Conservation (phyloP, 805 yeast genomes). For the Yamadazyma takamatsuzukensis region DNA sequence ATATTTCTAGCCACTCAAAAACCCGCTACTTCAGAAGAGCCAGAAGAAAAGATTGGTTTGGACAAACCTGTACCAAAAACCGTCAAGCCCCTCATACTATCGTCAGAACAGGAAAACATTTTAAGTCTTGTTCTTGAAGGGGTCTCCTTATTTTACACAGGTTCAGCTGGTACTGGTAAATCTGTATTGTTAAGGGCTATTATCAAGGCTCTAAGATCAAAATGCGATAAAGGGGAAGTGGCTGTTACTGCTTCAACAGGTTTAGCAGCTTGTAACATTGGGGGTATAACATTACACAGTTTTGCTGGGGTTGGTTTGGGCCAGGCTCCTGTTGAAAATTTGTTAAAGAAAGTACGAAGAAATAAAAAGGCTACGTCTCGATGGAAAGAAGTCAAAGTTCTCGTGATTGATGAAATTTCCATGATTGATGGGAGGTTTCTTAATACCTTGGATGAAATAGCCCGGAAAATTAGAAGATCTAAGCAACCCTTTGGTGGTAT, state of each 20-base stretch:
- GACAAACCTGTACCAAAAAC: slow-evolving; percentile 14
- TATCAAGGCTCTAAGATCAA: slow-evolving; percentile 48
- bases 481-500: slow-evolving; percentile 73
- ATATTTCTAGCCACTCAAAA: slow-evolving; percentile 9
- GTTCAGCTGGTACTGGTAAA: slow-evolving; percentile 98
- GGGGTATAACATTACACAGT: slow-evolving; percentile 74
- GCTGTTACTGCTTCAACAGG: slow-evolving; percentile 87
- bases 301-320: slow-evolving; percentile 79
- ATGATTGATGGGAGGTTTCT: slow-evolving; percentile 73
- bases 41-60: slow-evolving; percentile 1
- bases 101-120: slow-evolving; percentile 62
- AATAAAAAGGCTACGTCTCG: slow-evolving; percentile 46
- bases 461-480: slow-evolving; percentile 44
- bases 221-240: slow-evolving; percentile 48
- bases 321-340: slow-evolving; percentile 41
- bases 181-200: slow-evolving; percentile 74
- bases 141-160: slow-evolving; percentile 80
- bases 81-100: slow-evolving; percentile 36
- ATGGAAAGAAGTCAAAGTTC: slow-evolving; percentile 57
- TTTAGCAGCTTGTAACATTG: slow-evolving; percentile 76
- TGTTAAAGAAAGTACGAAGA: slow-evolving; percentile 52
- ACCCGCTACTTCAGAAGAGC: slow-evolving; percentile 2
- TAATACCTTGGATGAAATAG: slow-evolving; percentile 61
- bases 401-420: slow-evolving; percentile 74
- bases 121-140: slow-evolving; percentile 63